Evolutionary conservation across 2,329 filamentous ascomycete genomes (phyloP).

Genomic region (Fusarium denticulatum): DNA sequence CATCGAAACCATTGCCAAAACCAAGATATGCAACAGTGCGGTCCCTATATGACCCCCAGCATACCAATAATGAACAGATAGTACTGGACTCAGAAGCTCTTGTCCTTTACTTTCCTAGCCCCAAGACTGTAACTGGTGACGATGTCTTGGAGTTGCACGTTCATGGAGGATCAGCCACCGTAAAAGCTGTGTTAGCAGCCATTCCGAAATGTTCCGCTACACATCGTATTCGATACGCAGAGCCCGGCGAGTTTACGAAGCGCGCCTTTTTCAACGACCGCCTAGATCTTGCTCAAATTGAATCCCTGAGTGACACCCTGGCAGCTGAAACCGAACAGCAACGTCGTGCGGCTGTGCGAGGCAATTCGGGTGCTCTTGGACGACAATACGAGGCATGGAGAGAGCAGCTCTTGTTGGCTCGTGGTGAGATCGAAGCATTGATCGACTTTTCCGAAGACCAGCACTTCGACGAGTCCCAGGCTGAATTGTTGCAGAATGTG

Average conservation of each 20-base stretch:
- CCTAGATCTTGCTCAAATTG: conserved; percentile 86
- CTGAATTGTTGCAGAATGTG: conserved; percentile 76
- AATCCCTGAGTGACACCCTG: conserved; percentile 70
- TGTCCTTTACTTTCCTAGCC: conserved; percentile 82
- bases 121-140: conserved; percentile 88
- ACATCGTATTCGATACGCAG: conserved; percentile 79
- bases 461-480: conserved; percentile 90
- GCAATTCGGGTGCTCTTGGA: conserved; percentile 75
- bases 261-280: conserved; percentile 89
- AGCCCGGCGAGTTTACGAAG: conserved; percentile 94
- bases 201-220: conserved; percentile 65
- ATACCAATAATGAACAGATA: conserved; percentile 48
- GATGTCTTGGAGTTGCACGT: conserved; percentile 92
- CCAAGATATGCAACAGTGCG: conserved; percentile 75
- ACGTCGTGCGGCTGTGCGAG: conserved; percentile 83
- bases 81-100: conserved; percentile 83
- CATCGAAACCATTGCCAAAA: conserved; percentile 54
- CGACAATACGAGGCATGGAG: conserved; percentile 87
- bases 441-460: conserved; percentile 99
- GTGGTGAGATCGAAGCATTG: conserved; percentile 91
- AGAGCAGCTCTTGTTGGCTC: conserved; percentile 76
- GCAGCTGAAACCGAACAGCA: conserved; percentile 90
- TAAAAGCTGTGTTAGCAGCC: conserved; percentile 84
- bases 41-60: conserved; percentile 69
- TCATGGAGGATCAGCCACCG: conserved; percentile 90